Conservation (phyloP, 2,329 filamentous ascomycete genomes). For the Neonectria neomacrospora region DNA sequence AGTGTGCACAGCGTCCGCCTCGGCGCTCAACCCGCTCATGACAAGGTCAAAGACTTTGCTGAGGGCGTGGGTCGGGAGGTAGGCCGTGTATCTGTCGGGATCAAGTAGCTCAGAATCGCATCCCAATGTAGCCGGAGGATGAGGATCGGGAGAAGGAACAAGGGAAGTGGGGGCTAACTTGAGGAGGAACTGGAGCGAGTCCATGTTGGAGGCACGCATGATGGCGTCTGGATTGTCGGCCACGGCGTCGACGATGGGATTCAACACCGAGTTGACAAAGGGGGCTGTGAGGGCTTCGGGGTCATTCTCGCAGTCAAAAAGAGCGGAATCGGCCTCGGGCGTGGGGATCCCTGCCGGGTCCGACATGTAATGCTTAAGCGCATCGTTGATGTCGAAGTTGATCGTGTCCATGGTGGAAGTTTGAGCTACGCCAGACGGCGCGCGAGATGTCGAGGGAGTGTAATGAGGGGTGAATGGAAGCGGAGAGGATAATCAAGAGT, state of each 20-base stretch:
- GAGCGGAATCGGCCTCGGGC: constrained; percentile 82
- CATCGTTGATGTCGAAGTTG: constrained; percentile 95
- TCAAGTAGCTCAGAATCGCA: constrained; percentile 59
- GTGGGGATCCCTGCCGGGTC: constrained; percentile 87
- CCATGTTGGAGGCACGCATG: constrained; percentile 80
- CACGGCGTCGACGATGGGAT: constrained; percentile 91
- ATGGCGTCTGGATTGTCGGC: constrained; percentile 93
- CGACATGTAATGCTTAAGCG: constrained; percentile 95
- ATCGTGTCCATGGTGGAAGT: constrained; percentile 73
- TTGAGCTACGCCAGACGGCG: constrained; percentile 34
- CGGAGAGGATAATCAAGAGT: constrained; percentile 23
- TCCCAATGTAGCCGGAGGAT: constrained; percentile 36
- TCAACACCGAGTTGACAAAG: constrained; percentile 85
- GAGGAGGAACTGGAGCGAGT: constrained; percentile 93
- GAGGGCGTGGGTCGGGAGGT: constrained; percentile 82
- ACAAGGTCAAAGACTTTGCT: constrained; percentile 94
- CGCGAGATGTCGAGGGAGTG: constrained; percentile 26
- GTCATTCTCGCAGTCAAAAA: constrained; percentile 93
- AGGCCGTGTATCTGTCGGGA: constrained; percentile 80
- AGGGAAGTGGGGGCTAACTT: constrained; percentile 81
- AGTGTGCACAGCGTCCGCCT: constrained; percentile 85
- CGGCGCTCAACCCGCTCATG: constrained; percentile 84
- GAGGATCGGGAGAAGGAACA: constrained; percentile 34
- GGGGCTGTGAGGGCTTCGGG: constrained; percentile 82
- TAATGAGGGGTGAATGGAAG: constrained; percentile 24